A percentile compares a stretch with the other conserved stretches of the same genome.
Conservation (phyloP, 1,139 yeast genomes). For the Kodamaea fungicola region DNA sequence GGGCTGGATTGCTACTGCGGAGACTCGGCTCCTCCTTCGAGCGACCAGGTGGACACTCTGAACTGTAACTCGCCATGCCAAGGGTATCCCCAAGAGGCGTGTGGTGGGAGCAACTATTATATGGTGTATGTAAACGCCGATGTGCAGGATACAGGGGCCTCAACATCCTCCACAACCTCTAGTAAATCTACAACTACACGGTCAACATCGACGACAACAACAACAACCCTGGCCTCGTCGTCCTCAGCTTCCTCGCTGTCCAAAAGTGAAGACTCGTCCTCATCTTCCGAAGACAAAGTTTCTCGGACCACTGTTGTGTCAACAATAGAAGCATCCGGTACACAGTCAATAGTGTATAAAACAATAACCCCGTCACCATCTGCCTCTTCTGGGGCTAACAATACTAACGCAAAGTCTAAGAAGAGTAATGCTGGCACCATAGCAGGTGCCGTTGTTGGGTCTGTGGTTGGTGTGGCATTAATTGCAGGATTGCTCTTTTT, state of each 20-base stretch:
- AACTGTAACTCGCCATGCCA: constrained; percentile 50
- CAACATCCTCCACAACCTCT: constrained; percentile 11
- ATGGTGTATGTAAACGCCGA: constrained; percentile 45
- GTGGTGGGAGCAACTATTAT: constrained; percentile 60
- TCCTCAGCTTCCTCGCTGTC: constrained; percentile 4
- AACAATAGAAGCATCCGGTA: constrained; percentile 10
- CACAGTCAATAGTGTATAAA: constrained; percentile 12
- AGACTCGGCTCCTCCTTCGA: constrained; percentile 32
- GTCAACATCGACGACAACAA: constrained; percentile 1
- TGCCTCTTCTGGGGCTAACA: constrained; percentile 6
- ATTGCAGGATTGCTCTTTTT: constrained; percentile 27
- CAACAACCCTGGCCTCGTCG: not conserved
- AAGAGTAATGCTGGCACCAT: constrained; percentile 50
- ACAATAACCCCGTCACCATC: constrained; percentile 14
- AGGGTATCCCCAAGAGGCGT: constrained; percentile 55
- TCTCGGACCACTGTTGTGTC: constrained; percentile 10
- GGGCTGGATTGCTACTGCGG: constrained; percentile 68
- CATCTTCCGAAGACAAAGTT: constrained; percentile 2
- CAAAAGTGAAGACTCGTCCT: constrained; percentile 2
- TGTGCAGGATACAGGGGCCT: constrained; percentile 16
- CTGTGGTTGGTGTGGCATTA: constrained; percentile 45
- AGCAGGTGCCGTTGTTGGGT: constrained; percentile 71
- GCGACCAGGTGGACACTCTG: constrained; percentile 26
- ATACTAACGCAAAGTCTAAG: constrained; percentile 9
- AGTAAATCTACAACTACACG: constrained; percentile 1